These are phyloP conservation scores for Coffea eugenioides DNA, from an alignment of 257 asterid species.

Conservation along the genomic window DNA sequence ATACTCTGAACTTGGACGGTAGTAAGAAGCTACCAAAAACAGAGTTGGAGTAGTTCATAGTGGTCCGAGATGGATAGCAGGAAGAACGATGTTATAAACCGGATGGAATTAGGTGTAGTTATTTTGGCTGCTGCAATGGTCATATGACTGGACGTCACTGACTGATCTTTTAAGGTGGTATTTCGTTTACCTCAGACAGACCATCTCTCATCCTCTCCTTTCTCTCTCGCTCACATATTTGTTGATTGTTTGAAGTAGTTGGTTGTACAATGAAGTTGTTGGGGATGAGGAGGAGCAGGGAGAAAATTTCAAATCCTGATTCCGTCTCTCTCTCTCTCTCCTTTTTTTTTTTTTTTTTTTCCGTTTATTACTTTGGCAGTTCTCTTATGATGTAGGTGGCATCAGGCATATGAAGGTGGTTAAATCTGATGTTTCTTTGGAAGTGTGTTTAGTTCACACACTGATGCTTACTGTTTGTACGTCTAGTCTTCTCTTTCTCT, in stretches of 20 bases:
- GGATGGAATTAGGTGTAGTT: slow-evolving; percentile 30
- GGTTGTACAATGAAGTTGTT: slow-evolving; percentile 34
- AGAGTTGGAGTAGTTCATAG: slow-evolving; percentile 40
- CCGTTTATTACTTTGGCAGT: neutral
- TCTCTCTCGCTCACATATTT: slow-evolving; percentile 13
- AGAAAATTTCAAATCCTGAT: neutral
- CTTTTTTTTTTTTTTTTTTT: too few species aligned
- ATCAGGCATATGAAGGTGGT: slow-evolving; percentile 24
- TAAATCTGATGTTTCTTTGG: slow-evolving; percentile 12
- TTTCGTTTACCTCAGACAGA: slow-evolving; percentile 34
- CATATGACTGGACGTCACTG: slow-evolving; percentile 34
- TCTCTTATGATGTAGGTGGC: slow-evolving; percentile 32
- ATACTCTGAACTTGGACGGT: slow-evolving; percentile 62
- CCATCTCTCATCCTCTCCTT: neutral
- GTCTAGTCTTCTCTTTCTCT: slow-evolving; percentile 28
- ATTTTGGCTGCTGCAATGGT: slow-evolving; percentile 21
- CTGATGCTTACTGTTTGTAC: slow-evolving; percentile 34
- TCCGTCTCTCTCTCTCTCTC: slow-evolving; percentile 3
- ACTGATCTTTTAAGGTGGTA: slow-evolving; percentile 48
- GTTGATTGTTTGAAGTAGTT: slow-evolving; percentile 38
- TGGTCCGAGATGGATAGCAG: slow-evolving; percentile 22
- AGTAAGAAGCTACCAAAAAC: slow-evolving; percentile 48
- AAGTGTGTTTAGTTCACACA: slow-evolving; percentile 27
- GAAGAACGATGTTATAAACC: slow-evolving; percentile 21
- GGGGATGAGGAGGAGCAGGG: slow-evolving; percentile 18